Evolutionary conservation across 2,329 filamentous ascomycete species (phyloP), one percentile per base, ranked within the genome.

Genomic region (Fusarium robinianum): DNA sequence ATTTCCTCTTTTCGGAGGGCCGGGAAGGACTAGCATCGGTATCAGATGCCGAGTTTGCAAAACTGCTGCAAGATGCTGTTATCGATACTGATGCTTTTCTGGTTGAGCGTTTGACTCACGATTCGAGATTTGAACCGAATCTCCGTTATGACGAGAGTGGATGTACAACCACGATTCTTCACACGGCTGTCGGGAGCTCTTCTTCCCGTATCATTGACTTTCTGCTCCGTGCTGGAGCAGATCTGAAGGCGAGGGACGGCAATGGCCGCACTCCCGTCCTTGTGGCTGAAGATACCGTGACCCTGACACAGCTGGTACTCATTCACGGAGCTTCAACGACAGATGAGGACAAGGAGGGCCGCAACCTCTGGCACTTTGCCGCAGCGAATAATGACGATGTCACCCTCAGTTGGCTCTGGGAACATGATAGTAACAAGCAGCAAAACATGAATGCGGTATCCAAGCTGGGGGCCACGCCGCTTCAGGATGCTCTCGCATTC

Each of bases 291-390:
- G 52, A 57, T 3, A 37, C 51, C 0, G 18, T 36, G 2, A 55
- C 61, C 5, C 46, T 72, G 8, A 36, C 48, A 1, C 50, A 57
- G 10, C 48, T 72, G 2, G 53, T 68, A 10, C 18, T 46, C 8
- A 33, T 59, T 8, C 41, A 65, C 12, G 53, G 55, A 0, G 62
- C 59, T 1, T 38, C 52, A 6, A 70, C 67, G 2, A 60, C 56
- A 5, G 61, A 62, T 3, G 48, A 44, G 3, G 68, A 72, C 31
- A 35, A 57, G 1, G 41, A 57, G 3, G 66, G 65, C 1, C 62
- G 63, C 18, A 72, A 61, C 18, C 62, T 72, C 8, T 72, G 70
- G 69, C 69, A 72, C 41, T 60, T 64, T 8, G 62, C 61, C 3
- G 68, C 67, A 1, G 62, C 63, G 6, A 67, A 65, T 3, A 62